Evolutionary conservation across 129 eudicot genomes (phyloP).

Genomic region (Tanacetum coccineum): DNA sequence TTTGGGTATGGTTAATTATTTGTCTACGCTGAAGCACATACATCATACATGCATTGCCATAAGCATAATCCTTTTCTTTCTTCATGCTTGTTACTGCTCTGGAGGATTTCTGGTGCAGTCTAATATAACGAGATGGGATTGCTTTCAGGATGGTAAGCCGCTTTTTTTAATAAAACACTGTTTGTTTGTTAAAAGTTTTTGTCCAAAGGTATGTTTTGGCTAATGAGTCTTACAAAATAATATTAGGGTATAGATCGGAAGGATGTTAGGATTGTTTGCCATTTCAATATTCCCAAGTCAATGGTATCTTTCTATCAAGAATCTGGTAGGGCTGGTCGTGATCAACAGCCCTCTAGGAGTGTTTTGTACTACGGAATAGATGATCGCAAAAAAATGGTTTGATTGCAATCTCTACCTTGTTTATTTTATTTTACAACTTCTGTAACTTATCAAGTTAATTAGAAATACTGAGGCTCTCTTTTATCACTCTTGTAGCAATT

Average conservation of each 20-base stretch:
- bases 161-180: neutral
- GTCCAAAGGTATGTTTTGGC: neutral
- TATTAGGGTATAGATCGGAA: conserved; percentile 90
- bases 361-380: conserved; percentile 85
- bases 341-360: conserved; percentile 78
- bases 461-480: neutral
- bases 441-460: neutral
- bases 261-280: conserved; percentile 93
- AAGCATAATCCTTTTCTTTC: conserved; percentile 7
- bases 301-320: conserved; percentile 98
- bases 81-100: conserved; percentile 27
- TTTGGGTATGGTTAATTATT: conserved; percentile 62
- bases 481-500: conserved; percentile 54
- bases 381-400: conserved; percentile 87
- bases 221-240: conserved; percentile 17
- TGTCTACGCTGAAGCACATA: neutral
- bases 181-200: neutral
- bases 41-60: neutral
- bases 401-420: conserved; percentile 17
- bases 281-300: conserved; percentile 91
- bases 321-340: conserved; percentile 99
- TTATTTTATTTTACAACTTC: neutral
- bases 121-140: conserved; percentile 29
- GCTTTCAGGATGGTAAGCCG: conserved; percentile 82
- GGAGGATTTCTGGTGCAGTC: conserved; percentile 42